A percentile compares a stretch with the other conserved stretches of the same genome.
These are phyloP conservation scores for Alternaria triticimaculans DNA, from an alignment of 2,329 filamentous ascomycete genomes.

Conservation along the genomic window DNA sequence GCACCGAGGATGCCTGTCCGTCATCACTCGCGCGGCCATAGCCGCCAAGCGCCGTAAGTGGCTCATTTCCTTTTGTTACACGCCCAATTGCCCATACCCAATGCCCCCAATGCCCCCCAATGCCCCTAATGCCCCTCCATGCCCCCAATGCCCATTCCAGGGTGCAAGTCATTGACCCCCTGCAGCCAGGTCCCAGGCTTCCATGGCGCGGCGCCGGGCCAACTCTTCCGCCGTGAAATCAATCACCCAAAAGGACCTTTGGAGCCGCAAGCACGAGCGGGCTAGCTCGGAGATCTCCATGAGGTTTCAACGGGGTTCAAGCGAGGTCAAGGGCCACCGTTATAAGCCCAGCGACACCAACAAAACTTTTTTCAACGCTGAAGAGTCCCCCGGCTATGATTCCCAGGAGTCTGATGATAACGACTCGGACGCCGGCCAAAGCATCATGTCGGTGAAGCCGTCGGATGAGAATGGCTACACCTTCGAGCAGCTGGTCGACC, in stretches of 20 bases:
- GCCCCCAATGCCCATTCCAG: background rate
- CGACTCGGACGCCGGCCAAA: slow-evolving; percentile 65
- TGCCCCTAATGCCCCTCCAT: background rate
- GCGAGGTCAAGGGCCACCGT: slow-evolving; percentile 42
- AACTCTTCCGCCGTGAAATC: slow-evolving; percentile 54
- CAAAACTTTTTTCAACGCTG: slow-evolving; percentile 68
- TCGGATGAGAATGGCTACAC: slow-evolving; percentile 67
- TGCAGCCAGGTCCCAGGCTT: slow-evolving; percentile 43
- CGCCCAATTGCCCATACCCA: background rate
- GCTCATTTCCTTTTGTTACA: slow-evolving; percentile 13
- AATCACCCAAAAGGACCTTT: slow-evolving; percentile 49
- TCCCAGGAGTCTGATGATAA: slow-evolving; percentile 71
- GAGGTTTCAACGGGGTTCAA: slow-evolving; percentile 37
- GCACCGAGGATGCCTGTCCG: slow-evolving; percentile 76
- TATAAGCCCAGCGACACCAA: slow-evolving; percentile 54
- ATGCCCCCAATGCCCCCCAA: background rate
- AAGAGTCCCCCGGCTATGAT: slow-evolving; percentile 73
- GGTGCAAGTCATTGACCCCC: slow-evolving; percentile 23
- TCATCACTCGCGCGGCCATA: slow-evolving; percentile 76
- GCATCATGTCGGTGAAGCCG: slow-evolving; percentile 44
- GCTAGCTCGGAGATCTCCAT: slow-evolving; percentile 57
- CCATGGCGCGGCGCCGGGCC: slow-evolving; percentile 51
- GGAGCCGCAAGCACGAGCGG: slow-evolving; percentile 52
- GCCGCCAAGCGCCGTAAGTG: slow-evolving; percentile 71
- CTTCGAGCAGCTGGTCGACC: slow-evolving; percentile 71